Evolutionary conservation across 2,329 filamentous ascomycete genomes (phyloP).

Genomic region (Neonectria hederae): DNA sequence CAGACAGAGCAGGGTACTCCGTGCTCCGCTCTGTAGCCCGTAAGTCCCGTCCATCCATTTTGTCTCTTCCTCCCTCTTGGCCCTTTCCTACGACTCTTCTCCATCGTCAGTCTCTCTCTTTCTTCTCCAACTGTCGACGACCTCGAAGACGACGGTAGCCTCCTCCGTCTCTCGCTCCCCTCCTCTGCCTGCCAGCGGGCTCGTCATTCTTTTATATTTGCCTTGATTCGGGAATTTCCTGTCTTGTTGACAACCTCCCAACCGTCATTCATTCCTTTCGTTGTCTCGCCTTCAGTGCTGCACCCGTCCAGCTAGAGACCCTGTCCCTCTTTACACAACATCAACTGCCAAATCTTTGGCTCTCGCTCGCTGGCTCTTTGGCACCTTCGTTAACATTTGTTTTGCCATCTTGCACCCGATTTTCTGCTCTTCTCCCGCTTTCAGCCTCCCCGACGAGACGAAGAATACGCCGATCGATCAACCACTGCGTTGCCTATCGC

Average conservation of each 20-base stretch:
- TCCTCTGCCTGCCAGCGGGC: conserved; percentile 63
- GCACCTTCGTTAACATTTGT: conserved; percentile 19
- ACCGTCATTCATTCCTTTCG: conserved; percentile 35
- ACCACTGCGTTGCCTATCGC: conserved; percentile 5
- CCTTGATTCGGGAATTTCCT: conserved; percentile 38
- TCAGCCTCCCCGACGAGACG: conserved; percentile 34
- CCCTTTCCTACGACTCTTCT: conserved; percentile 35
- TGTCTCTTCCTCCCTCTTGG: conserved; percentile 37
- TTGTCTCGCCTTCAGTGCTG: conserved; percentile 28
- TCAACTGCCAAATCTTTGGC: conserved; percentile 29
- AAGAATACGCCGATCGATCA: conserved; percentile 30
- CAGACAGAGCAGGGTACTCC: not conserved
- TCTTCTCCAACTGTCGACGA: conserved; percentile 49
- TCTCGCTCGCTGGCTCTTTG: conserved; percentile 35
- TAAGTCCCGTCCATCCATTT: conserved; percentile 18
- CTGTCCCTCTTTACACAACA: conserved; percentile 36
- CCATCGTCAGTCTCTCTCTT: conserved; percentile 47
- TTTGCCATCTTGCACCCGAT: conserved; percentile 23
- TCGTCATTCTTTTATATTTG: conserved; percentile 52
- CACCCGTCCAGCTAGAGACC: conserved; percentile 25
- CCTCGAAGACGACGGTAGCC: conserved; percentile 36
- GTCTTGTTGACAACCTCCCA: conserved; percentile 31
- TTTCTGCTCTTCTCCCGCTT: conserved; percentile 25
- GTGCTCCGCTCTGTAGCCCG: not conserved
- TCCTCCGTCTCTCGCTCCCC: conserved; percentile 29